These are phyloP conservation scores for Saccharomyces hybrid DNA, from an alignment of 1,139 yeast genomes.

Conservation along the genomic window DNA sequence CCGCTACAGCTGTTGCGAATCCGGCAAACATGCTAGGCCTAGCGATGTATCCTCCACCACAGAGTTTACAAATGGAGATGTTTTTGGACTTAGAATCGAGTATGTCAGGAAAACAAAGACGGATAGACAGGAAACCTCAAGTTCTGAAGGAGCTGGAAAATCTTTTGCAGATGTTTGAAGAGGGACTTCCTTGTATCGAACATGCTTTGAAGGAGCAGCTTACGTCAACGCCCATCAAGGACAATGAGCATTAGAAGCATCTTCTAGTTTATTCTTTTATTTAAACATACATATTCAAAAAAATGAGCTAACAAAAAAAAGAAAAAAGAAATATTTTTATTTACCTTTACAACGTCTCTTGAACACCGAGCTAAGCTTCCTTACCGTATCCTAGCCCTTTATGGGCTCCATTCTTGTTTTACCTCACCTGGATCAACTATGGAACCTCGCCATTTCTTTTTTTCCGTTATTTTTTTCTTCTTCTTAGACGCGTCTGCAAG, in stretches of 20 bases:
- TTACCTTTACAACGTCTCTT: neutral
- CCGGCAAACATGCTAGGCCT: neutral
- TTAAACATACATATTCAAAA: neutral
- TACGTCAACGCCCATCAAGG: conserved; percentile 7
- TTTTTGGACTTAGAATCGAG: conserved; percentile 24
- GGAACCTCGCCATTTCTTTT: neutral
- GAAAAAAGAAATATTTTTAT: neutral
- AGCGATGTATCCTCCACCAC: conserved; percentile 26
- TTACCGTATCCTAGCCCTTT: neutral
- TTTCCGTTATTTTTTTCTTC: conserved; percentile 1
- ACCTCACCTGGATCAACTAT: neutral
- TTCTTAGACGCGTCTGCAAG: neutral
- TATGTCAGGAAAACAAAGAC: conserved; percentile 8
- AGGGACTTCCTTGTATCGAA: conserved; percentile 27
- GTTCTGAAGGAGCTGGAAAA: conserved; percentile 26
- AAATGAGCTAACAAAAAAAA: neutral
- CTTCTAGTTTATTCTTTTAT: conserved; percentile 1
- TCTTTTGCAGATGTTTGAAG: conserved; percentile 27
- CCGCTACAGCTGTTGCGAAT: neutral
- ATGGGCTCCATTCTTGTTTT: neutral
- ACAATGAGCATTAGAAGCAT: conserved; percentile 3
- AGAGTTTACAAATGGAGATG: conserved; percentile 22
- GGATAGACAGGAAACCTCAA: conserved; percentile 26
- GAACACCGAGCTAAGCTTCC: neutral
- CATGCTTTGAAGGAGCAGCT: conserved; percentile 24